Evolutionary conservation across 768 basidiomycete genomes (phyloP).

Genomic region (Trametes cinnabarina): DNA sequence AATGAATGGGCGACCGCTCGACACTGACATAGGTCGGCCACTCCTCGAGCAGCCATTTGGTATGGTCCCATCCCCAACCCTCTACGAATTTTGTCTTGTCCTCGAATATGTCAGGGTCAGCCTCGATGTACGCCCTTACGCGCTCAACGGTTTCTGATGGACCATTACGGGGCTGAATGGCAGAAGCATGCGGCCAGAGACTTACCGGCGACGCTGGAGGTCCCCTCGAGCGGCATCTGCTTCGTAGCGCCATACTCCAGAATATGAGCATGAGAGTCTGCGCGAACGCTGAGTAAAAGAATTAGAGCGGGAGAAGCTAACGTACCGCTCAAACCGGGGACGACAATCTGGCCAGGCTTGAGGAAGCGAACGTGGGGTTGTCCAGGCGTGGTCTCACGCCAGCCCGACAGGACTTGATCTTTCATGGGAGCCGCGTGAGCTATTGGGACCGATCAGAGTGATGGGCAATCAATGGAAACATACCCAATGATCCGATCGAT

Average conservation of each 20-base stretch:
- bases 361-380: slow-evolving; percentile 43
- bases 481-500: slow-evolving; percentile 57
- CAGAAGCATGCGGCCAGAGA: not conserved
- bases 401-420: slow-evolving; percentile 45
- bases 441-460: slow-evolving; percentile 20
- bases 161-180: not conserved
- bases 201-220: slow-evolving; percentile 55
- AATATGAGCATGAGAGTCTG: slow-evolving; percentile 79
- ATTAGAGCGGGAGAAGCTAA: slow-evolving; percentile 9
- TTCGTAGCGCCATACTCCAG: slow-evolving; percentile 73
- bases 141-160: slow-evolving; percentile 58
- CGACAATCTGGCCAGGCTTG: slow-evolving; percentile 54
- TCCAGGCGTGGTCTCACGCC: slow-evolving; percentile 24
- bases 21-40: slow-evolving; percentile 69
- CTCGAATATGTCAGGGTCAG: slow-evolving; percentile 52
- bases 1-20: too few relatives aligned
- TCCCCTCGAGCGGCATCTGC: slow-evolving; percentile 63
- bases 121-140: slow-evolving; percentile 58
- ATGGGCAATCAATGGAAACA: slow-evolving; percentile 27
- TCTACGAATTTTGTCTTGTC: slow-evolving; percentile 64
- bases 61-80: slow-evolving; percentile 93
- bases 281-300: not conserved
- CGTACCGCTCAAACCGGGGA: slow-evolving; percentile 73
- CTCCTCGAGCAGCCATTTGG: slow-evolving; percentile 54
- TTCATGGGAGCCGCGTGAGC: not conserved